phyloP scores from a whole-genome alignment of 2,329 filamentous ascomycete genomes.

The Colletotrichum trifolii region DNA sequence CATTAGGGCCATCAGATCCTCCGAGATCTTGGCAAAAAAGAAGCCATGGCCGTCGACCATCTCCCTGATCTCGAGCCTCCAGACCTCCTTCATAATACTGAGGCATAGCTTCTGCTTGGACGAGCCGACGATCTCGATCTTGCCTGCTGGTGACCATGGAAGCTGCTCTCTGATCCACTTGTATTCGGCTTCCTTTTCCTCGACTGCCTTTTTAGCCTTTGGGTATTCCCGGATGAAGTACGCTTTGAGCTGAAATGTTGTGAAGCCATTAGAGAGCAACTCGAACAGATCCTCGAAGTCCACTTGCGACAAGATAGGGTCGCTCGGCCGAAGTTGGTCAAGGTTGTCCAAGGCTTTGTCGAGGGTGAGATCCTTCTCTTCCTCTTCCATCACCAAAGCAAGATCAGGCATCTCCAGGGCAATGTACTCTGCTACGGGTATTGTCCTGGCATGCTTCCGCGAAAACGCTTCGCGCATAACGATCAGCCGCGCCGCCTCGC shows the following conservation, averaged over 20 bases:
- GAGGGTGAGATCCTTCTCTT: constrained; percentile 40
- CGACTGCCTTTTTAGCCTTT: constrained; percentile 7
- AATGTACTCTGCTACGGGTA: constrained; percentile 20
- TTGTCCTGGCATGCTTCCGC: constrained; percentile 21
- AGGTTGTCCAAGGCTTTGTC: constrained; percentile 58
- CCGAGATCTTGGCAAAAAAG: constrained; percentile 50
- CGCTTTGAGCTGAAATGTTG: constrained; percentile 53
- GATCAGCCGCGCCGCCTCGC: constrained; percentile 56
- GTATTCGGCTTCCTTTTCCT: constrained; percentile 39
- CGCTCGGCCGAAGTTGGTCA: constrained; percentile 58
- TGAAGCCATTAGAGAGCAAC: constrained; percentile 58
- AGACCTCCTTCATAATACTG: constrained; percentile 59
- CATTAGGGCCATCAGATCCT: constrained; percentile 10
- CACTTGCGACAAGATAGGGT: constrained; percentile 49
- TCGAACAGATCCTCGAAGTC: constrained; percentile 56
- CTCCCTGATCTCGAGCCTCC: constrained; percentile 62
- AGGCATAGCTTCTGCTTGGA: constrained; percentile 55
- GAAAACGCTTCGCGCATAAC: constrained; percentile 53
- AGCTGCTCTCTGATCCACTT: constrained; percentile 54
- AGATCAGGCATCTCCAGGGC: constrained; percentile 41
- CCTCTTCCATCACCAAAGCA: constrained; percentile 44
- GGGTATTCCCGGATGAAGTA: constrained; percentile 49
- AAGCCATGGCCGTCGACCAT: constrained; percentile 55
- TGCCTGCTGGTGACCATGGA: constrained; percentile 53
- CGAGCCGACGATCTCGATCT: constrained; percentile 27